Evolutionary conservation across 2,329 filamentous ascomycete species (phyloP).

Genomic region (Alternaria sp.): DNA sequence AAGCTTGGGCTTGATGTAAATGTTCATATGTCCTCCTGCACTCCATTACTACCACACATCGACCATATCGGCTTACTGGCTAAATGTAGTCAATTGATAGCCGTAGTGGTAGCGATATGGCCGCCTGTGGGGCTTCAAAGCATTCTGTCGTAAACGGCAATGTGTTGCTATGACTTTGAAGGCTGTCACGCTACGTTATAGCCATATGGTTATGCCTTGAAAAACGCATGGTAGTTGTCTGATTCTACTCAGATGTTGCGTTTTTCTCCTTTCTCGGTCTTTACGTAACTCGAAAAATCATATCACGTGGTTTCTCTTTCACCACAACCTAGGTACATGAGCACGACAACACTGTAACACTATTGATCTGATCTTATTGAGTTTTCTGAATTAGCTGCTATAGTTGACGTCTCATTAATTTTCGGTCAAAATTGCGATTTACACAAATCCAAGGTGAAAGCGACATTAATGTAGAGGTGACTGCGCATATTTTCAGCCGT

Average conservation of each 20-base stretch:
- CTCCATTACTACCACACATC: neutral
- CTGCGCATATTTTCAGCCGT: neutral
- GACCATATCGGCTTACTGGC: neutral
- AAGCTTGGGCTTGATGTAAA: too few relatives aligned
- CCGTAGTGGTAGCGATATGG: neutral
- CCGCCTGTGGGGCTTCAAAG: neutral
- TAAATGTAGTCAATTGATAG: neutral
- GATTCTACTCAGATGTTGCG: neutral
- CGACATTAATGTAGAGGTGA: neutral
- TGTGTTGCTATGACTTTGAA: neutral
- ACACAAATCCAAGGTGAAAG: neutral
- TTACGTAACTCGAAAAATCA: neutral
- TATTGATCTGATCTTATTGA: neutral
- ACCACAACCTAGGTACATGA: neutral
- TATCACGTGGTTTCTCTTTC: neutral
- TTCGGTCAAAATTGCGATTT: neutral
- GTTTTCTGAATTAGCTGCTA: neutral
- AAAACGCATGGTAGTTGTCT: neutral
- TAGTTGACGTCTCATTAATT: neutral
- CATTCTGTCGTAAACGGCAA: neutral
- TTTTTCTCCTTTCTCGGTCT: neutral
- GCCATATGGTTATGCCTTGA: too few relatives aligned
- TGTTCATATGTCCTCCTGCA: neutral
- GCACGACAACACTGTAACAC: neutral
- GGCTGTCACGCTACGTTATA: neutral